Evolutionary conservation across 1,284 basidiomycete genomes (phyloP).

Genomic region (Moniliophthora roreri): DNA sequence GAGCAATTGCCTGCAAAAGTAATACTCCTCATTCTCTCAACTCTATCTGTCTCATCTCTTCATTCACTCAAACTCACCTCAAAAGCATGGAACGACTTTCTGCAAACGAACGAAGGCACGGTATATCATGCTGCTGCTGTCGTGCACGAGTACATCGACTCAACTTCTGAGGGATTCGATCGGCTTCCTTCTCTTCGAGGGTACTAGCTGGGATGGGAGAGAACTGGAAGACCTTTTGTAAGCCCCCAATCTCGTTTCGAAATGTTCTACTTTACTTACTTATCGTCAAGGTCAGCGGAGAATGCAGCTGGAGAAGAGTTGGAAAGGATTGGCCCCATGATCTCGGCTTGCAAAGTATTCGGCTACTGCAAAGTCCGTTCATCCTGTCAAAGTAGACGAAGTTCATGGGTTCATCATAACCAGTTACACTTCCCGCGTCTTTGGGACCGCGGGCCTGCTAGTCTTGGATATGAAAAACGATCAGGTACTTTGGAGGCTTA

Average conservation of each 20-base stretch:
- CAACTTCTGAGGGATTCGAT: constrained; percentile 26
- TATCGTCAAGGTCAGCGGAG: constrained; percentile 41
- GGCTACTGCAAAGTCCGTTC: constrained; percentile 20
- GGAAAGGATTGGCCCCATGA: constrained; percentile 52
- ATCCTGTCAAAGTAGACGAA: constrained; percentile 33
- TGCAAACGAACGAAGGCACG: constrained; percentile 40
- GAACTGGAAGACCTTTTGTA: constrained; percentile 63
- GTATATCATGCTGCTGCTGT: constrained; percentile 56
- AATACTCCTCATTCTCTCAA: constrained; percentile 40
- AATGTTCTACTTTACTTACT: constrained; percentile 12
- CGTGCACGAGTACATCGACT: constrained; percentile 43
- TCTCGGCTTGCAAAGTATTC: constrained; percentile 44
- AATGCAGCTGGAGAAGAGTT: constrained; percentile 47
- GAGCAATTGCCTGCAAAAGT: constrained; percentile 50
- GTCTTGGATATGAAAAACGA: neutral
- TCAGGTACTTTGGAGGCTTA: constrained; percentile 52
- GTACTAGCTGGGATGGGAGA: constrained; percentile 29
- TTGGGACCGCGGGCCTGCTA: constrained; percentile 35
- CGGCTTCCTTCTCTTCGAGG: constrained; percentile 30
- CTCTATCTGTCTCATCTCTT: constrained; percentile 46
- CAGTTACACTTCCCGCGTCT: constrained; percentile 58
- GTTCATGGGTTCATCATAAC: constrained; percentile 57
- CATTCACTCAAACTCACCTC: constrained; percentile 34
- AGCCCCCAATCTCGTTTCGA: constrained; percentile 21
- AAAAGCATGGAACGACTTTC: constrained; percentile 43